Percentiles rank a stretch among this genome's conserved stretches.
Conservation (phyloP, 805 yeast genomes). For the Monosporozyma servazzii region DNA sequence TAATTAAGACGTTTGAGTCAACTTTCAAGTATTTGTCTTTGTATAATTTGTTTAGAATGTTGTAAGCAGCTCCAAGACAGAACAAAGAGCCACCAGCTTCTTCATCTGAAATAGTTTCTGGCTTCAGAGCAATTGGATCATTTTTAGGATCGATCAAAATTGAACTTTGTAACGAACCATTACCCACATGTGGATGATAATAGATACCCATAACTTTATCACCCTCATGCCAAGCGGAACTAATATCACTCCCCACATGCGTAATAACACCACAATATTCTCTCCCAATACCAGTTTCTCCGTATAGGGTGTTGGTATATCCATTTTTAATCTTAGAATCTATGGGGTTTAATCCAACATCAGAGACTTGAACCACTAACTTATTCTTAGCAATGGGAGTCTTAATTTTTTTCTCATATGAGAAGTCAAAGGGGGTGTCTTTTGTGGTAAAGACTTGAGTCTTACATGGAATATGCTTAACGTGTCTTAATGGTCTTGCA, state of each 20-base stretch:
- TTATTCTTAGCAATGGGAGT: conserved; percentile 40
- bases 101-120: conserved; percentile 37
- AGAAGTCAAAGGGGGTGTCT: conserved; percentile 33
- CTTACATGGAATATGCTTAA: conserved; percentile 43
- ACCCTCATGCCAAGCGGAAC: conserved; percentile 39
- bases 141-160: conserved; percentile 43
- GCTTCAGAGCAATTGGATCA: conserved; percentile 41
- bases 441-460: conserved; percentile 36
- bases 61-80: conserved; percentile 55
- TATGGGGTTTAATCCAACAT: conserved; percentile 55
- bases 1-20: conserved; percentile 45
- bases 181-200: conserved; percentile 40
- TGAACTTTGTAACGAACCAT: conserved; percentile 52
- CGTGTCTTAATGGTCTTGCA: conserved; percentile 42
- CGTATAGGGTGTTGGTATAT: conserved; percentile 41
- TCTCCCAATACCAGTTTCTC: conserved; percentile 59
- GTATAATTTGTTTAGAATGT: conserved; percentile 30
- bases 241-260: conserved; percentile 42
- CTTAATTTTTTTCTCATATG: conserved; percentile 44
- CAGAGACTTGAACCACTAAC: conserved; percentile 48
- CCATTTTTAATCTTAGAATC: conserved; percentile 54
- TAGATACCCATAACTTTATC: conserved; percentile 58
- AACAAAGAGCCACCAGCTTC: conserved; percentile 61
- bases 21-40: conserved; percentile 26
- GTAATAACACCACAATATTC: conserved; percentile 56